phyloP scores from a whole-genome alignment of 495 filamentous ascomycete genomes.

The Podospora bellae-mahoneyi region DNA sequence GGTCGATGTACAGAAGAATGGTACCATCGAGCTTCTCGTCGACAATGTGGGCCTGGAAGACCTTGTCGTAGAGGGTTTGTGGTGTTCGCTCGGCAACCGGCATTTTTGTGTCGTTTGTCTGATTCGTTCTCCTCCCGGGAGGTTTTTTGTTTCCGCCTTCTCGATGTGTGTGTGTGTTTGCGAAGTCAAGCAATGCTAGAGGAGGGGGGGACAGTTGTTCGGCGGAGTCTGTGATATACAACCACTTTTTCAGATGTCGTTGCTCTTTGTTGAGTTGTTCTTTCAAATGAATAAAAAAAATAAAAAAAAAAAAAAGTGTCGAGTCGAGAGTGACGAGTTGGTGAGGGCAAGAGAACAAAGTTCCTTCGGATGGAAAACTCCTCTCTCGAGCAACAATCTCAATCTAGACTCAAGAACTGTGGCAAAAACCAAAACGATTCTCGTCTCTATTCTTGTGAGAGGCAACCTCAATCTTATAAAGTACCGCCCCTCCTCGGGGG shows the following conservation, averaged over 20 bases:
- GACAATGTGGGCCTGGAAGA: slow-evolving; percentile 88
- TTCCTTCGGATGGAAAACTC: not conserved
- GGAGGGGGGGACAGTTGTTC: not conserved
- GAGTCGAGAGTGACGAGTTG: not conserved
- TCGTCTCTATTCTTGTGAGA: not conserved
- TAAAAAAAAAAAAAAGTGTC: too few relatives aligned
- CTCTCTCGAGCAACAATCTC: too few relatives aligned
- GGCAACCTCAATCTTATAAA: slow-evolving; percentile 1
- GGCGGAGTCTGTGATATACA: not conserved
- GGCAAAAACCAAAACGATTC: not conserved
- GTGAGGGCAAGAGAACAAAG: not conserved
- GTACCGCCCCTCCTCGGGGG: not conserved
- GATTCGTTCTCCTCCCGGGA: slow-evolving; percentile 4
- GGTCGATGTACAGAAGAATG: slow-evolving; percentile 87
- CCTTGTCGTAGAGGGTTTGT: slow-evolving; percentile 96
- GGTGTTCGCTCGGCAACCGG: slow-evolving; percentile 71
- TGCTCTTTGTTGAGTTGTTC: not conserved
- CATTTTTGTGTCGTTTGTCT: slow-evolving; percentile 53
- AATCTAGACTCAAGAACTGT: not conserved
- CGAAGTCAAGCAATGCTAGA: not conserved
- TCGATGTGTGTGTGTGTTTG: not conserved
- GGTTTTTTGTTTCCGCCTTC: not conserved
- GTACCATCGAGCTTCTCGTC: slow-evolving; percentile 92
- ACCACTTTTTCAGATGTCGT: not conserved
- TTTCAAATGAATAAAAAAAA: too few relatives aligned